These are phyloP conservation scores for Fraxinus excelsior DNA, from an alignment of 257 asterid genomes.

Conservation along the genomic window DNA sequence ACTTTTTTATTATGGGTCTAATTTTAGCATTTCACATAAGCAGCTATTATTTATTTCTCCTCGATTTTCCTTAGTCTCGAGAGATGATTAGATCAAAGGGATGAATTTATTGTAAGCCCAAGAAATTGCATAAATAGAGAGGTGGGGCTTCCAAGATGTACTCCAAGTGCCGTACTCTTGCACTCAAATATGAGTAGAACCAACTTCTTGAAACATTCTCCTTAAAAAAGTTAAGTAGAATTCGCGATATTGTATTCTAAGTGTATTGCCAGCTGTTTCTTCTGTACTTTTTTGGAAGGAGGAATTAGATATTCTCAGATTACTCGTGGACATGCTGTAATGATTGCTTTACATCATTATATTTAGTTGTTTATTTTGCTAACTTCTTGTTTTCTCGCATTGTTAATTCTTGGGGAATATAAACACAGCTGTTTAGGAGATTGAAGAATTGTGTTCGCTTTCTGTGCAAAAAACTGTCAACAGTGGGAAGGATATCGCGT, in stretches of 20 bases:
- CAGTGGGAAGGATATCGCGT: constrained; percentile 30
- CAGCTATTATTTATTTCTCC: neutral
- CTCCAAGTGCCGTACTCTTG: neutral
- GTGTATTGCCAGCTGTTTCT: neutral
- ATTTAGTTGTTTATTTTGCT: neutral
- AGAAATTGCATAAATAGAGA: constrained; percentile 2
- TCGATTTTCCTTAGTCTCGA: neutral
- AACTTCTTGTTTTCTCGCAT: constrained; percentile 25
- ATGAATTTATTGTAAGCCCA: neutral
- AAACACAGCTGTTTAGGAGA: constrained; percentile 25
- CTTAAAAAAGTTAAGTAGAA: neutral
- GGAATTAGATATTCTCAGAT: neutral
- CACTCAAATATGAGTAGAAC: neutral
- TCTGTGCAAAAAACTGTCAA: constrained; percentile 20
- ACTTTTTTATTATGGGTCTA: neutral
- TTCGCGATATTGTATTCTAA: neutral
- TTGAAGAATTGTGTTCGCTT: constrained; percentile 27
- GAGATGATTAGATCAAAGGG: neutral
- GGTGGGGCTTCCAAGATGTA: neutral
- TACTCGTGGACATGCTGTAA: neutral
- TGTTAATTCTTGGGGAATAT: constrained; percentile 27
- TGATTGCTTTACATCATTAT: neutral
- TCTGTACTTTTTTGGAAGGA: neutral
- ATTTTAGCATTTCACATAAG: neutral
- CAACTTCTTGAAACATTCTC: neutral